Evolutionary conservation across 148 eudicot species (phyloP), one percentile per base, ranked within the genome.

Genomic region (Chenopodium album): DNA sequence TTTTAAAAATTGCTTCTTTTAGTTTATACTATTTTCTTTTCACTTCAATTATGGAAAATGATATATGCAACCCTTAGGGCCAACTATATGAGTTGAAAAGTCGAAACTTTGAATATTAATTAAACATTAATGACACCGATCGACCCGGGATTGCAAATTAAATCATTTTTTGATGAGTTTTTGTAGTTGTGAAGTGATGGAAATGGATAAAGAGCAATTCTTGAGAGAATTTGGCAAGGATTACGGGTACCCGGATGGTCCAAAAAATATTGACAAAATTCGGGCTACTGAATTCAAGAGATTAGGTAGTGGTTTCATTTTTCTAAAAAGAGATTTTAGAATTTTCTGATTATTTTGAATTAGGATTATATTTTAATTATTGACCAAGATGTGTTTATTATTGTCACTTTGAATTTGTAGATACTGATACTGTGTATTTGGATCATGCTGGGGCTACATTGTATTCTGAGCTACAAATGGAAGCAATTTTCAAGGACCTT

Each of bases 401-500:
- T 23, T 74, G 62, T 74, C 12, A 19, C 16, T 66, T 67, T 73
- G 68, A n/a, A n/a, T 84, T 74, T 78, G 80, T 82, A 95, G 99
- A 84, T 37, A 76, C 79, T 59, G 99, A 84, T 37, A 76, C 82
- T 59, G 97, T 94, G 81, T 96, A 94, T 82, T 83, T 96, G 90
- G 99, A 96, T 81, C 99, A 96, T 90, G 99, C 95, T 82, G 99
- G 98, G 77, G 91, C 99, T 78, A 94, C 99, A 75, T 83, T 96
- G 78, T 96, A 96, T 82, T 96, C 99, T 7, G 99, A 96, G 80
- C 81, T 82, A 23, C 99, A 96, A 86, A 88, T 96, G 98, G 98
- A 96, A 85, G 91, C 92, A 3, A 64, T 90, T 72, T 92, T 91
- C 83, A 94, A 86, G 84, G 97, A 90, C 26, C 91, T 96, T 73